Percentiles rank a stretch among this genome's conserved stretches.
Evolutionary conservation across 1,284 basidiomycete genomes (phyloP).

Genomic region (Trametes sp.): DNA sequence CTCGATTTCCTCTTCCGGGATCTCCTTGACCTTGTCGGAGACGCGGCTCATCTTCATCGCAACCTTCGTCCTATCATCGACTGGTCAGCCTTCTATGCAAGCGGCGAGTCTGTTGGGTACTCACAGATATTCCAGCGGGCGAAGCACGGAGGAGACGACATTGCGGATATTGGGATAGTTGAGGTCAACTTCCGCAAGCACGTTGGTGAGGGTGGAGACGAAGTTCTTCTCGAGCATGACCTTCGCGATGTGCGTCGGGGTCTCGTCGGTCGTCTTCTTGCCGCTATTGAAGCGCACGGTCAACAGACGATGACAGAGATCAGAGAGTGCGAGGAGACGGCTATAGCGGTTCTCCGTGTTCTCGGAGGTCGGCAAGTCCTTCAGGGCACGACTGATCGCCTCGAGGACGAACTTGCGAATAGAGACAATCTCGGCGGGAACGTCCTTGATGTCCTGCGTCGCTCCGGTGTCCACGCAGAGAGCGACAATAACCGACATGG

Average conservation of each 20-base stretch:
- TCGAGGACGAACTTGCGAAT: conserved; percentile 94
- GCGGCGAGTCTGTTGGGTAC: too few relatives aligned
- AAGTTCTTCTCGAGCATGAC: conserved; percentile 99
- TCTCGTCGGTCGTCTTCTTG: conserved; percentile 79
- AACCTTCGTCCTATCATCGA: conserved; percentile 85
- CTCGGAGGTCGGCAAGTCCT: conserved; percentile 77
- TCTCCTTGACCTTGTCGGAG: conserved; percentile 75
- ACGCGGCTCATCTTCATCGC: conserved; percentile 96
- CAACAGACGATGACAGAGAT: conserved; percentile 89
- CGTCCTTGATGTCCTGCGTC: conserved; percentile 76
- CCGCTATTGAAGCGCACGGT: conserved; percentile 75
- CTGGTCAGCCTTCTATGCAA: too few relatives aligned
- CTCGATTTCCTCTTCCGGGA: conserved; percentile 58
- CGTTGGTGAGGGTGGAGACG: conserved; percentile 88
- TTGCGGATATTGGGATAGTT: conserved; percentile 94
- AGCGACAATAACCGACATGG: conserved; percentile 91
- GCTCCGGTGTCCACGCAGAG: conserved; percentile 86
- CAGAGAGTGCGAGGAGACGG: conserved; percentile 86
- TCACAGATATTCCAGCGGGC: conserved; percentile 90
- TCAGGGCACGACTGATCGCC: conserved; percentile 86
- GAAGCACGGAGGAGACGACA: conserved; percentile 86
- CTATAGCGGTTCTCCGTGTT: conserved; percentile 86
- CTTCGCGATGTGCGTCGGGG: conserved; percentile 92
- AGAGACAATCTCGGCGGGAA: conserved; percentile 79
- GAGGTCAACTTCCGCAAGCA: conserved; percentile 93